A percentile compares a stretch with the other conserved stretches of the same genome.
phyloP scores from a whole-genome alignment of 495 filamentous ascomycete species.

The Daldinia caldariorum region DNA sequence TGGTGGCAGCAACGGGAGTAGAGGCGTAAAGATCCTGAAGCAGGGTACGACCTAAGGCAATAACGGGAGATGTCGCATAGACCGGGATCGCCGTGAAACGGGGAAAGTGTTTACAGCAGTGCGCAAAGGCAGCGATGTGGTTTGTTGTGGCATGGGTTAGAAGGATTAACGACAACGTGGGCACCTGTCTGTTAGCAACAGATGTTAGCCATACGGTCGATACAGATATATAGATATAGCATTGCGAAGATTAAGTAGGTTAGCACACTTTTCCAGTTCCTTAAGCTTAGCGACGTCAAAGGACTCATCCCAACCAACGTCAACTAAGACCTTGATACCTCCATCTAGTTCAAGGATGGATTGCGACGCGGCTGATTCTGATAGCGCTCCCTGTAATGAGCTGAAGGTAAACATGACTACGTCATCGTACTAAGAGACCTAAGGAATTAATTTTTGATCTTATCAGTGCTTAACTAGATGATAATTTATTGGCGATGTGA shows the following conservation, averaged over 20 bases:
- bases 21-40: slow-evolving; percentile 93
- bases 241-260: background rate
- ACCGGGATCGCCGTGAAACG: slow-evolving; percentile 92
- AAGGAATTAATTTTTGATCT: slow-evolving; percentile 6
- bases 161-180: slow-evolving; percentile 92
- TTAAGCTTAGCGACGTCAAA: slow-evolving; percentile 84
- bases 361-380: slow-evolving; percentile 85
- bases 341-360: slow-evolving; percentile 96
- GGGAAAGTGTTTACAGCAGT: slow-evolving; percentile 97
- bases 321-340: slow-evolving; percentile 91
- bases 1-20: slow-evolving; percentile 83
- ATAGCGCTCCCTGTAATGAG: slow-evolving; percentile 89
- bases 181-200: slow-evolving; percentile 70
- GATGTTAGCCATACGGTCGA: slow-evolving; percentile 24
- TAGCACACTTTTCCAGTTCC: slow-evolving; percentile 86
- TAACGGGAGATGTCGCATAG: slow-evolving; percentile 93
- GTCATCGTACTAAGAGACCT: slow-evolving; percentile 30
- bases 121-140: slow-evolving; percentile 92
- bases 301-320: slow-evolving; percentile 93
- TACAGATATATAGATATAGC: background rate
- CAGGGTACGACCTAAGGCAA: slow-evolving; percentile 89
- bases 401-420: slow-evolving; percentile 92
- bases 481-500: background rate
- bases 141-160: slow-evolving; percentile 91
- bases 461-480: background rate